Conservation (phyloP, 2,329 filamentous ascomycete genomes). For the Eurotiales sp. region DNA sequence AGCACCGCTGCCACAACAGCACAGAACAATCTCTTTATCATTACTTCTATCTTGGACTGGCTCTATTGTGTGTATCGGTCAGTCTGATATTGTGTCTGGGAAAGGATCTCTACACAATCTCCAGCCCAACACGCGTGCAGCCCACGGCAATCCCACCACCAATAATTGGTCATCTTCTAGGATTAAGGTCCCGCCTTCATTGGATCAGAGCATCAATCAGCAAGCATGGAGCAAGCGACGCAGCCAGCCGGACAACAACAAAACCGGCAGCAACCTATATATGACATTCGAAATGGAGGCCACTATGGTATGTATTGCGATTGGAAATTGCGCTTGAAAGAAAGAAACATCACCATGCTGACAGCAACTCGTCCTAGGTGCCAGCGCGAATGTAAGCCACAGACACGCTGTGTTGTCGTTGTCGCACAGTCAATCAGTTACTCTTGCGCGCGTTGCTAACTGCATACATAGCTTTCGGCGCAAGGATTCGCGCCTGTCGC, state of each 20-base stretch:
- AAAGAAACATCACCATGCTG: background rate
- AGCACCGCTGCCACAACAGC: too few species aligned
- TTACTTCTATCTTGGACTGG: background rate
- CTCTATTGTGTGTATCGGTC: too few species aligned
- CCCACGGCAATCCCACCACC: conserved; percentile 1
- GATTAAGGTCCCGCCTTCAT: conserved; percentile 11
- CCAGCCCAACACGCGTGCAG: conserved; percentile 1
- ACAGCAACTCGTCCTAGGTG: conserved; percentile 51
- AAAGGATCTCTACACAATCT: background rate
- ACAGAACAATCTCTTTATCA: too few species aligned
- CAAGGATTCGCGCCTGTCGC: conserved; percentile 83
- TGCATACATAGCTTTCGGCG: conserved; percentile 64
- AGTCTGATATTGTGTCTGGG: background rate
- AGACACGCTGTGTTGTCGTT: background rate
- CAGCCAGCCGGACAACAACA: conserved; percentile 56
- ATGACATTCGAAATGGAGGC: conserved; percentile 69
- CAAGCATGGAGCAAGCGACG: conserved; percentile 54
- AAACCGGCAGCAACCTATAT: conserved; percentile 60
- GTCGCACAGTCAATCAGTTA: background rate
- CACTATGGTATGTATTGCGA: conserved; percentile 63
- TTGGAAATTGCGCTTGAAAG: conserved; percentile 8
- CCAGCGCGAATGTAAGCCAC: conserved; percentile 62
- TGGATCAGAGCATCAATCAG: conserved; percentile 2
- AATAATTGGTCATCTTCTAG: conserved; percentile 9
- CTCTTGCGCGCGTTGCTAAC: conserved; percentile 19